phyloP scores from a whole-genome alignment of 2,329 filamentous ascomycete species.

The Arthrobotrys sinensis region DNA sequence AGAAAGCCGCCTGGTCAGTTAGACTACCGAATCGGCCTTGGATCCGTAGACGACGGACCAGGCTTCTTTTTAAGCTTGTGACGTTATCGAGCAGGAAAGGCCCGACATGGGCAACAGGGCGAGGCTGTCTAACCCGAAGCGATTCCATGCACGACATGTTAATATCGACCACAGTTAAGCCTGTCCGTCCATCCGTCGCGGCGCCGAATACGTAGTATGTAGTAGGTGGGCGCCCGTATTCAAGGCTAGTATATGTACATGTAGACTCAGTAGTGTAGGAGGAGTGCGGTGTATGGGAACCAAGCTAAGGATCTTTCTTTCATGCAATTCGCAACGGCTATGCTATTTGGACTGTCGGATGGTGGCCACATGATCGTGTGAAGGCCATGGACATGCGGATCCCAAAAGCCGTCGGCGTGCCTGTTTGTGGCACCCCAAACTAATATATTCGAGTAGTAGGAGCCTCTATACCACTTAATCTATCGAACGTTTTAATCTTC shows the following conservation, averaged over 20 bases:
- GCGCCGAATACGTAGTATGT: no score
- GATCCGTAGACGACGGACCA: background rate
- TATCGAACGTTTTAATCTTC: no score
- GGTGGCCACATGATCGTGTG: conserved; percentile 23
- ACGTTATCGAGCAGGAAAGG: conserved; percentile 29
- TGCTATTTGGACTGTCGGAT: conserved; percentile 21
- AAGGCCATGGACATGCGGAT: background rate
- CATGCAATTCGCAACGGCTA: conserved; percentile 20
- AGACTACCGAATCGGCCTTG: conserved; percentile 11
- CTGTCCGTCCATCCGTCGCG: background rate
- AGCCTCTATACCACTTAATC: no score
- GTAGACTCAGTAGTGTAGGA: no score
- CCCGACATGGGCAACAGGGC: background rate
- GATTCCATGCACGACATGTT: conserved; percentile 6
- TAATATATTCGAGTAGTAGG: no score
- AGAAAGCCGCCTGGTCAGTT: background rate
- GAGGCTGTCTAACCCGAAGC: background rate
- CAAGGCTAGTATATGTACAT: no score
- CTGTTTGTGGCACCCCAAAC: no score
- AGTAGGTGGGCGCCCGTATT: no score
- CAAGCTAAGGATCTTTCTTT: conserved; percentile 3
- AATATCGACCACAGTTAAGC: background rate
- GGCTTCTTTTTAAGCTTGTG: conserved; percentile 17
- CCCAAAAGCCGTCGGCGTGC: background rate
- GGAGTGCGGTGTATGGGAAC: background rate